A percentile compares a stretch with the other conserved stretches of the same genome.
Conservation (phyloP, 208 protist species). For the Trypanosoma avium region DNA sequence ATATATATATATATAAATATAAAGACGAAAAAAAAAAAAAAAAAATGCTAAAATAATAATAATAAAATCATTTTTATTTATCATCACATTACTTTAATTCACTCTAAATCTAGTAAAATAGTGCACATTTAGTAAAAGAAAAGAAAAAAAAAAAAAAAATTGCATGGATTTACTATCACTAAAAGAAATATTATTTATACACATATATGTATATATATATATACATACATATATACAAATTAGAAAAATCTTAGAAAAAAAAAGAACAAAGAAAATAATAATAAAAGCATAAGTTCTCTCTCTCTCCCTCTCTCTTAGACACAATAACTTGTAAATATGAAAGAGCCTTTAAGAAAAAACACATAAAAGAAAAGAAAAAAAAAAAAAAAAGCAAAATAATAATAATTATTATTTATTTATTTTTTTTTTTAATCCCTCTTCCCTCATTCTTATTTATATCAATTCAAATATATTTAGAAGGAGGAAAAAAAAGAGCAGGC, state of each 20-base stretch:
- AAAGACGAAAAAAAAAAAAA: too few species aligned
- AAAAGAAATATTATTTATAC: background rate
- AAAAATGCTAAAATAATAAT: too few species aligned
- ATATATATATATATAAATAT: slow-evolving; percentile 3
- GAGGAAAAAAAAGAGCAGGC: too few species aligned
- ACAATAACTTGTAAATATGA: background rate
- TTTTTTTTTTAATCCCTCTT: background rate
- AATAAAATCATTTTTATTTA: too few species aligned
- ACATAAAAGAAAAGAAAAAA: slow-evolving; percentile 14
- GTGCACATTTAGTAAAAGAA: too few species aligned
- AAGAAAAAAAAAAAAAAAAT: slow-evolving; percentile 24
- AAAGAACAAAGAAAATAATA: slow-evolving; percentile 13
- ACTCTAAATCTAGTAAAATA: too few species aligned
- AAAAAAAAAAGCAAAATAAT: slow-evolving; percentile 17
- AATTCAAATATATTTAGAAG: too few species aligned
- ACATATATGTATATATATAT: background rate
- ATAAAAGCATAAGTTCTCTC: background rate
- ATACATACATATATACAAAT: background rate
- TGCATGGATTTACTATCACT: too few species aligned
- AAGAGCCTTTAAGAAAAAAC: background rate
- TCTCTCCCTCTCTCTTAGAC: background rate
- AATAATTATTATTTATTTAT: background rate
- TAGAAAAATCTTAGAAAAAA: background rate
- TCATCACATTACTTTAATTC: too few species aligned
- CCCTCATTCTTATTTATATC: background rate